Evolutionary conservation across 192 early-diverging fungal genomes (phyloP).

Genomic region (Ambispora gerdemannii): DNA sequence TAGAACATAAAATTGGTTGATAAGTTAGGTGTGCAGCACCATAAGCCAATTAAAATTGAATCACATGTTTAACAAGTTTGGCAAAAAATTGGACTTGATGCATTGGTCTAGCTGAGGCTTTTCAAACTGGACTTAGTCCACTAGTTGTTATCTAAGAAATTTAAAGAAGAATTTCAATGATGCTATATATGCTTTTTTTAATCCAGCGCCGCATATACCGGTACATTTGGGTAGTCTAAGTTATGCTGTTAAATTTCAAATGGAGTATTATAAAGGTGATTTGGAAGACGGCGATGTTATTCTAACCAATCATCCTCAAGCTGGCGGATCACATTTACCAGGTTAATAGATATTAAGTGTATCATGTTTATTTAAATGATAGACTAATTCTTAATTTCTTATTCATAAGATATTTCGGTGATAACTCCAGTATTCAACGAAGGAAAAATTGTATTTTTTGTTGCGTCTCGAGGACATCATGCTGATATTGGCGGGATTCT

Average conservation of each 20-base stretch:
- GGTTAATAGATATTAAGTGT: slow-evolving; percentile 17
- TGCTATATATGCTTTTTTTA: too few relatives aligned
- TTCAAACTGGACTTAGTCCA: too few relatives aligned
- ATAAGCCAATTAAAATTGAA: too few relatives aligned
- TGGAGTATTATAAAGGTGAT: slow-evolving; percentile 61
- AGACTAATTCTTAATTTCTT: background rate
- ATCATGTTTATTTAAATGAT: too few relatives aligned
- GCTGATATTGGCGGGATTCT: slow-evolving; percentile 90
- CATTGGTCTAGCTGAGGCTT: too few relatives aligned
- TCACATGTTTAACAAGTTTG: too few relatives aligned
- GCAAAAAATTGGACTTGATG: too few relatives aligned
- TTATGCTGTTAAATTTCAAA: slow-evolving; percentile 91
- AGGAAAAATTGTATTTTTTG: slow-evolving; percentile 84
- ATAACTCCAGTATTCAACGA: slow-evolving; percentile 92
- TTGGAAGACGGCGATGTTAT: slow-evolving; percentile 91
- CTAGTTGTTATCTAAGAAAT: too few relatives aligned
- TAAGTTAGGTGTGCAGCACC: too few relatives aligned
- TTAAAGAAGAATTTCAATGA: too few relatives aligned
- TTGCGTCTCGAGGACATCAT: slow-evolving; percentile 90
- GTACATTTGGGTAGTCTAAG: slow-evolving; percentile 94
- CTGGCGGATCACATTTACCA: slow-evolving; percentile 93
- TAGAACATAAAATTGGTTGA: too few relatives aligned
- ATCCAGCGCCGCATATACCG: slow-evolving; percentile 81
- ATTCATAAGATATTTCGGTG: slow-evolving; percentile 75
- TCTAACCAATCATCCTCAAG: slow-evolving; percentile 92